These are phyloP conservation scores for Trametes sp. DNA, from an alignment of 1,284 basidiomycete genomes.

Conservation along the genomic window DNA sequence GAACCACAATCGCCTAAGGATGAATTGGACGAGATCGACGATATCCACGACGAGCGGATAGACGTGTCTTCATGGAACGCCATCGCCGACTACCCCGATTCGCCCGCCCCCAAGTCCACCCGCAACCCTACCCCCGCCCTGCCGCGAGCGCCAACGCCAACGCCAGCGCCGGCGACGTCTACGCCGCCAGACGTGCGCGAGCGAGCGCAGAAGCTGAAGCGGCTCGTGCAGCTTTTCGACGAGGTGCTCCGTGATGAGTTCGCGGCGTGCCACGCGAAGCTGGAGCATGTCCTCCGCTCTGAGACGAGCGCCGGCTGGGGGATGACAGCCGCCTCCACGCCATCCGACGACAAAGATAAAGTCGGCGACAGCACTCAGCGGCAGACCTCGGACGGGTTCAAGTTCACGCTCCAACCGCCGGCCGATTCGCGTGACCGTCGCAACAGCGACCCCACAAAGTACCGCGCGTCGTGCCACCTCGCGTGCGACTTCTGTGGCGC, in stretches of 20 bases:
- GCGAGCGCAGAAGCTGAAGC: conserved; percentile 32
- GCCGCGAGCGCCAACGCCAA: too few relatives aligned
- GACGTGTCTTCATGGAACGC: neutral
- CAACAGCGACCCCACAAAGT: conserved; percentile 5
- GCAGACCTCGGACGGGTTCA: neutral
- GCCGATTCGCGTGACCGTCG: neutral
- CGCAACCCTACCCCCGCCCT: neutral
- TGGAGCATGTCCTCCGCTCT: conserved; percentile 38
- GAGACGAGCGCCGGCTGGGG: conserved; percentile 13
- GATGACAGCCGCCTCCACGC: neutral
- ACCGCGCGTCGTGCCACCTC: conserved; percentile 39
- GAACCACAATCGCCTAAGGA: too few relatives aligned
- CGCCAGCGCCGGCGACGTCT: too few relatives aligned
- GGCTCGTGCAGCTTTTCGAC: conserved; percentile 60
- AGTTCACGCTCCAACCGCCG: conserved; percentile 9
- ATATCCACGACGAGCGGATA: too few relatives aligned
- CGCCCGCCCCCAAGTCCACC: neutral
- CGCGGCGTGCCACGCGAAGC: conserved; percentile 42
- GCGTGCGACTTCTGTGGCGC: conserved; percentile 78
- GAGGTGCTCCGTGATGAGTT: conserved; percentile 66
- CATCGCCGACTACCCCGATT: conserved; percentile 4
- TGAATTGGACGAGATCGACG: too few relatives aligned
- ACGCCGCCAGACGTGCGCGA: neutral
- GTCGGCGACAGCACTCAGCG: neutral
- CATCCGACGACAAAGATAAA: neutral